Evolutionary conservation across 192 early-diverging fungal genomes (phyloP), one percentile per base, ranked within the genome.

Genomic region (Coemansia sp.): DNA sequence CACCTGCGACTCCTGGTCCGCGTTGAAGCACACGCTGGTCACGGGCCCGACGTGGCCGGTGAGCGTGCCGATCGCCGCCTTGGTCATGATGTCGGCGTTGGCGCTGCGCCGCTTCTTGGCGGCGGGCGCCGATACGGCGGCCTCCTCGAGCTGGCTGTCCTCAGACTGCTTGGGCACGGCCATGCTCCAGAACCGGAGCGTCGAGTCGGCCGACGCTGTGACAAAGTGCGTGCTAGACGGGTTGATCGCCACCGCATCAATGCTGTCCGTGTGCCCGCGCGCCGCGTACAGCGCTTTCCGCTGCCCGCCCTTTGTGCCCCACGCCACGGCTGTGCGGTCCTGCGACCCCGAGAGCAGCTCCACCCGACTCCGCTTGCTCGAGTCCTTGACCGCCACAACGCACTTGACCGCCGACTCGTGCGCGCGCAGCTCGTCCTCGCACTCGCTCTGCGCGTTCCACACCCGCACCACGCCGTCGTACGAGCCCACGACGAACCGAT

Each of bases 381-480:
- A n/a, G 12, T 83, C 66, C 3, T 83, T 71, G 42, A 80, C 70
- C 24, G 90, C 78, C 17, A 88, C 87, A 56, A 94, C 91, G 59
- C 86, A 73, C 74, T 97, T 97, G 46, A 95, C 86, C 15, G 93
- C 77, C 29, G 86, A 87, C 22, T 69, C 84, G 67, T 95, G 94
- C 0, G 85, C 92, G 22, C 79, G 69, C 69, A 93, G 79, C 43
- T 88, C 88, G 43, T 79, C 70, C 46, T 84, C 79, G 67, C 88
- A 88, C 80, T 91, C 86, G 70, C 88, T 88, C 37, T 89, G 88
- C 59, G 83, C 79, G 64, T 92, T 91, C 93, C 94, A 96, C 59
- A 98, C 72, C 20, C 94, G 87, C 40, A 92, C 90, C 35, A 87
- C 77, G 54, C 89, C 89, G 74, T 98, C 96, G 71, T 92, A 96